Base-by-base conservation (phyloP, 1,284 basidiomycete genomes). In the Trametes sp. region DNA sequence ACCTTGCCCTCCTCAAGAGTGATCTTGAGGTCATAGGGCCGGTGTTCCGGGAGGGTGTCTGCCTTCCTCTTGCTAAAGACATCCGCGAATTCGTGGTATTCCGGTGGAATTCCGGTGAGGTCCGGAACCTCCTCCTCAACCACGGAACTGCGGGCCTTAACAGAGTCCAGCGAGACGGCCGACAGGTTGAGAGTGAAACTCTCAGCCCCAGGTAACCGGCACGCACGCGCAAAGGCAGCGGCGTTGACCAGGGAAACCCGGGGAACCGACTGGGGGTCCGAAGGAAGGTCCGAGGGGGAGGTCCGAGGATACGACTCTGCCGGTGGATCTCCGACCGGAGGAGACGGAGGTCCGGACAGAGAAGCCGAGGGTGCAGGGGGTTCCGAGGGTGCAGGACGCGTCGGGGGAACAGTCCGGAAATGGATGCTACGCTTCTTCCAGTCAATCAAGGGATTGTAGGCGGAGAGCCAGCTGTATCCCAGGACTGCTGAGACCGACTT, bases 61-160 rank as follows among this genome's bases (percentile, higher is more conserved):
- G 57, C 58, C 23, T 61, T 49, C 10, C 19, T 7, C 26, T 56
- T 52, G 54, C 57, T 61, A 58, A 69, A 69, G 31, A 69, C 56
- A 19, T 60, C 49, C 21, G 61, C 60, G 14, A 38, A 69, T n/a
- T 59, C 33, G 35, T 59, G 54, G 49, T 63, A 69, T 54, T 68
- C 65, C 35, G 41, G 48, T 9, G 59, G 64, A 33, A 68, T 38
- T 8, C 49, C 33, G 13, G 44, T 3, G 19, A 68, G 61, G 73
- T 70, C 81, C 77, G 3, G 63, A 21, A 44, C 48, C 21, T 33
- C 29, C 35, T 66, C 67, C 16, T 44, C 42, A 48, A 59, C 23
- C 35, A 51, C 44, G 4, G 42, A 42, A 42, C 49, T 57, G 19
- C 54, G 31, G 24, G 54, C 54, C 0, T 16, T 21, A 14, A 23